Percentiles rank a stretch among this genome's conserved stretches.
phyloP scores from a whole-genome alignment of 371 early-diverging fungal species.

The Basidiobolus meristosporus region DNA sequence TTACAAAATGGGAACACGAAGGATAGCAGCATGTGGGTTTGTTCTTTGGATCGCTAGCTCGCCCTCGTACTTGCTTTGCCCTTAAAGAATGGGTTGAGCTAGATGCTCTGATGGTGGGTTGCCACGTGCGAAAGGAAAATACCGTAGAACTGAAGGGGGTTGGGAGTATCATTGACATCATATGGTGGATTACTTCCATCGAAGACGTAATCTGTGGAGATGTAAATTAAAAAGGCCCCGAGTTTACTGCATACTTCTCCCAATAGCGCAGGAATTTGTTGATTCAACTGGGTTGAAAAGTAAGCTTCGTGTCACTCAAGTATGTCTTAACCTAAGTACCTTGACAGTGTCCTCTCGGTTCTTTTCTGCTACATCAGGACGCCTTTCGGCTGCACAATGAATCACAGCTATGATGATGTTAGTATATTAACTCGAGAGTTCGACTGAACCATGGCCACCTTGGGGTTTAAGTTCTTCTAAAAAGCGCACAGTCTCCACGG shows the following conservation, averaged over 20 bases:
- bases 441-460: constrained; percentile 11
- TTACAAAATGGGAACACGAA: constrained; percentile 64
- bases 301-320: neutral
- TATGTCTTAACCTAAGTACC: constrained; percentile 9
- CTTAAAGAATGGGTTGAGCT: constrained; percentile 7
- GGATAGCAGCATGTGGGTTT: constrained; percentile 33
- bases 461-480: constrained; percentile 31
- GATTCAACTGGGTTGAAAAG: constrained; percentile 29
- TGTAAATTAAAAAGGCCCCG: constrained; percentile 42
- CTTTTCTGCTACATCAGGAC: constrained; percentile 64
- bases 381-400: constrained; percentile 74
- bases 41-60: constrained; percentile 37
- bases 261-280: constrained; percentile 29
- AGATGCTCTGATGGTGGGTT: neutral
- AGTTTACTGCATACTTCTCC: constrained; percentile 22
- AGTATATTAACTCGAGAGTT: neutral
- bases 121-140: neutral
- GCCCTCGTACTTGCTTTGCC: constrained; percentile 48
- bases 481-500: constrained; percentile 22
- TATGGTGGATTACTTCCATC: constrained; percentile 70
- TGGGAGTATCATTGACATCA: constrained; percentile 35
- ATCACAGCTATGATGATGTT: constrained; percentile 25
- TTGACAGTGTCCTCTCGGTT: constrained; percentile 28
- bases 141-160: constrained; percentile 72
- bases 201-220: constrained; percentile 87